Evolutionary conservation across 75 land plant species (phyloP), one percentile per base, ranked within the genome.

Genomic region (Isoetes taiwanensis): DNA sequence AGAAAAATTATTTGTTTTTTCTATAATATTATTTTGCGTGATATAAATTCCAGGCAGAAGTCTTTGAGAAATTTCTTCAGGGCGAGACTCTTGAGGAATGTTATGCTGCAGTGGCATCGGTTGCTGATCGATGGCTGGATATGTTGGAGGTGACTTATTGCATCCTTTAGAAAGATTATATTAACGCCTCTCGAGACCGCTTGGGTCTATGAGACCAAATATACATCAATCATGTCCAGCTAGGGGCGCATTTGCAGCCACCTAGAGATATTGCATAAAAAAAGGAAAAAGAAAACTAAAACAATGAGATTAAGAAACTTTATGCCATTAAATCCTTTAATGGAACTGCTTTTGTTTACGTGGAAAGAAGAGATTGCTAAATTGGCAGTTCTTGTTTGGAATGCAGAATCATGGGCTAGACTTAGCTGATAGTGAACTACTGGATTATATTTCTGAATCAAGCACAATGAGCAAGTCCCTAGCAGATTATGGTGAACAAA

Each of bases 381-480:
- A n/a, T n/a, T n/a, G n/a, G n/a, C n/a, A n/a, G n/a, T n/a, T n/a
- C n/a, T n/a, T 37, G 14, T 37, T 9, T 9, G 14, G 9, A 37
- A 37, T 21, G 26, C 74, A 93, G 98, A 93, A 79, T 70, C 81
- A 88, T 70, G 98, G 98, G 29, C 64, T 75, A 48, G 98, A 93
- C 65, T 54, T 93, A 34, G 95, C 83, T 38, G 98, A 93, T 32
- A 82, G 84, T 68, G 98, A 93, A 62, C 68, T 93, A 50, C 74
- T 93, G 31, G 98, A 88, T 43, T 87, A 84, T 50, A 93, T 93
- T 60, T 93, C 98, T 10, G 98, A 93, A 62, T 88, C 95, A 31
- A 93, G 90, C 76, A 93, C 98, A 30, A 93, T 93, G 98, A 93
- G 98, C 76, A 93, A 93, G 66, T 93, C 98, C 17, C 69, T 93